Base-by-base conservation (phyloP, 192 early-diverging fungal genomes). In the Coemansia sp. region DNA sequence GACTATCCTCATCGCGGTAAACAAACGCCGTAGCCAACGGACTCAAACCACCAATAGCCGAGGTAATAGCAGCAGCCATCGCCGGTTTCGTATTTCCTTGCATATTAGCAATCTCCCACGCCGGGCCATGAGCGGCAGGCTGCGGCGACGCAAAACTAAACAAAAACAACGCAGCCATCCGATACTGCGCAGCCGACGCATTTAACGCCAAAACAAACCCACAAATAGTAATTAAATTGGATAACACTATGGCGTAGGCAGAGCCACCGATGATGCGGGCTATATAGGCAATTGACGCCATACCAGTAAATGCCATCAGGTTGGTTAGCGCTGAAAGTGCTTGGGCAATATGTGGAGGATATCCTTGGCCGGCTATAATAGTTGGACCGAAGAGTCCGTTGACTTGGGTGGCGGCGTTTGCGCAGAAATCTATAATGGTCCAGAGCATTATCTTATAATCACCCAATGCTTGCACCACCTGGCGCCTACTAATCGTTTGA, bases 101-200 rank as follows among this genome's bases (percentile, higher is more conserved):
- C 62, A 70, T 65, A 63, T 82, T 82, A 16, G 75, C 71, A 72
- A 77, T 69, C 40, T 58, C 67, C 80, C 80, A 82, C 2, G 80
- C 74, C 6, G 80, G 80, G 0, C 64, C 72, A 18, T 77, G 80
- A 5, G 80, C 80, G 0, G 75, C 75, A 3, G 74, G 74, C 59
- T 73, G 80, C 30, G 80, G 71, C 49, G 80, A 77, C 6, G 80
- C 80, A 77, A 82, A 77, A 49, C 73, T 77, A 33, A 82, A 82
- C 63, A 82, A 14, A 25, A 76, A 73, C 48, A 82, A 60, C 0
- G 74, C 80, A 2, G 28, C 48, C 65, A 82, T 63, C 18, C 61
- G 70, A 7, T 45, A 56, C 1, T 34, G 32, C 11, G 54, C 54
- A 25, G 31, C 60, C 3, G 67, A 48, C 18, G 74, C 66, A 4